Percentiles rank a stretch among this genome's conserved stretches.
Conservation (phyloP, 1,284 basidiomycete species). For the Heliocybe sulcata region DNA sequence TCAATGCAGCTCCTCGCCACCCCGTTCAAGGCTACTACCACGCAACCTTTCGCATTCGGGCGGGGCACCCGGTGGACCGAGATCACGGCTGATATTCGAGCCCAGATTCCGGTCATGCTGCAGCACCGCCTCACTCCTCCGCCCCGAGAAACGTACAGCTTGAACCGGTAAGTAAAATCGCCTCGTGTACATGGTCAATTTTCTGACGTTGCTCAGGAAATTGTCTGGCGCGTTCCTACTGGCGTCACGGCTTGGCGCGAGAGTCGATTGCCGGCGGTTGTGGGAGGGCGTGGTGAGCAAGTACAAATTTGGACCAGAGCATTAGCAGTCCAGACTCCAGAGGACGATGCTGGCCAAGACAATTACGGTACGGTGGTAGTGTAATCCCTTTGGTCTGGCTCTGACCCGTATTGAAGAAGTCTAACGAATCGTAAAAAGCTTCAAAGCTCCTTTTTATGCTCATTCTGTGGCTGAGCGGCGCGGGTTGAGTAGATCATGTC, state of each 20-base stretch:
- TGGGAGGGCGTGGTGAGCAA: constrained; percentile 58
- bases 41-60: constrained; percentile 70
- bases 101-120: constrained; percentile 89
- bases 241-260: constrained; percentile 76
- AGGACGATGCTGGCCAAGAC: neutral
- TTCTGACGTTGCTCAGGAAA: constrained; percentile 48
- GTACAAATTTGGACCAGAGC: constrained; percentile 16
- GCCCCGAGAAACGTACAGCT: constrained; percentile 89
- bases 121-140: constrained; percentile 86
- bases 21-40: constrained; percentile 62
- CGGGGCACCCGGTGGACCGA: constrained; percentile 54
- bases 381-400: neutral
- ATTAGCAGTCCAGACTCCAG: neutral
- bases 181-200: constrained; percentile 1
- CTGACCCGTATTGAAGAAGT: no score
- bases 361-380: neutral
- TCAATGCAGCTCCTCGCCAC: constrained; percentile 81
- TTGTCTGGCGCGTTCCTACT: constrained; percentile 91
- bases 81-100: constrained; percentile 71
- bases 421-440: constrained; percentile 1
- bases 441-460: constrained; percentile 26
- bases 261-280: constrained; percentile 66
- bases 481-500: constrained; percentile 74
- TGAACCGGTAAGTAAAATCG: constrained; percentile 63
- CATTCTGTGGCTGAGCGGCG: constrained; percentile 21